Percentiles rank a stretch among this genome's conserved stretches.
These are phyloP conservation scores for Boletus sp. DNA, from an alignment of 768 basidiomycete species.

Conservation along the genomic window DNA sequence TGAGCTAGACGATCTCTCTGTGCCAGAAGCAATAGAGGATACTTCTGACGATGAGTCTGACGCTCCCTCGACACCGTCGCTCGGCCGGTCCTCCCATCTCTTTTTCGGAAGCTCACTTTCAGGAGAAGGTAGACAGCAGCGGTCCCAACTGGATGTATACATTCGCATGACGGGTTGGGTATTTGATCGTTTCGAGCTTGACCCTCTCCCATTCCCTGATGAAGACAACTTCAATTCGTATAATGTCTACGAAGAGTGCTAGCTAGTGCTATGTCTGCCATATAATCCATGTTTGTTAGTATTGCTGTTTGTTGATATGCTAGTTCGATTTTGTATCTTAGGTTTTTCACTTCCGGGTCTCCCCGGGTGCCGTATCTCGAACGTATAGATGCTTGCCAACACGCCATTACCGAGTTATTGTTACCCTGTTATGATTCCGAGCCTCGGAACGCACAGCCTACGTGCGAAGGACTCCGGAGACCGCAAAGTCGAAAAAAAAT, in stretches of 20 bases:
- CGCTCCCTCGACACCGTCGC: conserved; percentile 56
- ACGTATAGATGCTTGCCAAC: not conserved
- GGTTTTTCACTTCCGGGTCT: not conserved
- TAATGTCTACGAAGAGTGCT: conserved; percentile 64
- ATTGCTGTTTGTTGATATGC: conserved; percentile 27
- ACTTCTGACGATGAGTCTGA: conserved; percentile 85
- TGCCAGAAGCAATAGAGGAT: conserved; percentile 82
- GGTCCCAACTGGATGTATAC: conserved; percentile 56
- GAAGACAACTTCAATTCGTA: conserved; percentile 45
- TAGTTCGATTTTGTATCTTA: conserved; percentile 31
- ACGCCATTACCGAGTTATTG: too few relatives aligned
- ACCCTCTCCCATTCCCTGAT: conserved; percentile 67
- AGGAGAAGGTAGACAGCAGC: conserved; percentile 47
- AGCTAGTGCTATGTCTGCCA: conserved; percentile 42
- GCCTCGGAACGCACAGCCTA: too few relatives aligned
- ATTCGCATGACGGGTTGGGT: conserved; percentile 55
- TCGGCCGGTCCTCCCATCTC: conserved; percentile 56
- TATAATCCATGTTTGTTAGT: conserved; percentile 25
- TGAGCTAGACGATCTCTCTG: conserved; percentile 64
- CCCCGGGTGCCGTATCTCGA: not conserved
- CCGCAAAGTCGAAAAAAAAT: too few relatives aligned
- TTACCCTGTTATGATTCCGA: too few relatives aligned
- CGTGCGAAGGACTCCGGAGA: too few relatives aligned
- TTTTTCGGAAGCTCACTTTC: conserved; percentile 50
- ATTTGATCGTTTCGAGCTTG: conserved; percentile 64